phyloP scores from a whole-genome alignment of 495 filamentous ascomycete species.

The Aspergillus bridgeri region DNA sequence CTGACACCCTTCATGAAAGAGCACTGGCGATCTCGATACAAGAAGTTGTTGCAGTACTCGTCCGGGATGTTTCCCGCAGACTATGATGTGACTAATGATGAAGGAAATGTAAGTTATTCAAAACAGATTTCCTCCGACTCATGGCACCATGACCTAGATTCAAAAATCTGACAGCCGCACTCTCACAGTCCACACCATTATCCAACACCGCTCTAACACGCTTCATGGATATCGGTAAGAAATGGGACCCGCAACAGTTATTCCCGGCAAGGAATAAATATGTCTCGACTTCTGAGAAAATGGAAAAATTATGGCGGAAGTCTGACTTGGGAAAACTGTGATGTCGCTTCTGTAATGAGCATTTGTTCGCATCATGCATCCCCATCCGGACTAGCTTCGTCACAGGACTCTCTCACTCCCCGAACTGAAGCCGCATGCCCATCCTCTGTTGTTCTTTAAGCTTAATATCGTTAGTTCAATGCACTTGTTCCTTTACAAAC shows the following conservation, averaged over 20 bases:
- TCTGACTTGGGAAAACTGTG: too few species aligned
- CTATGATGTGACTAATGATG: background rate
- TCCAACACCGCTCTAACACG: background rate
- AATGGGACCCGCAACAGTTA: background rate
- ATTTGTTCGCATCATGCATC: too few species aligned
- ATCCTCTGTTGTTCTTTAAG: too few species aligned
- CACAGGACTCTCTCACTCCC: too few species aligned
- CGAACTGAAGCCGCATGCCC: too few species aligned
- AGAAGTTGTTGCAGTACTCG: background rate
- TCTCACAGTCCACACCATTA: background rate
- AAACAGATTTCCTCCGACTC: background rate
- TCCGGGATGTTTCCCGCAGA: background rate
- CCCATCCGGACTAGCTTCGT: too few species aligned
- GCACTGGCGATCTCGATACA: background rate
- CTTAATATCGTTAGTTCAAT: too few species aligned
- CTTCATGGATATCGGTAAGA: background rate
- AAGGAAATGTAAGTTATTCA: background rate
- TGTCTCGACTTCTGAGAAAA: background rate
- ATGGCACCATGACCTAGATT: background rate
- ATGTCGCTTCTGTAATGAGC: too few species aligned
- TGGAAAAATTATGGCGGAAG: background rate
- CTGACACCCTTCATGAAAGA: background rate
- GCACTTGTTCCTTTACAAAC: too few species aligned
- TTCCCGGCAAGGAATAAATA: background rate
- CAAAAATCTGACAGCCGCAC: too few species aligned